These are phyloP conservation scores for Citrus inodora DNA, from an alignment of 345 rosid species.

Conservation along the genomic window DNA sequence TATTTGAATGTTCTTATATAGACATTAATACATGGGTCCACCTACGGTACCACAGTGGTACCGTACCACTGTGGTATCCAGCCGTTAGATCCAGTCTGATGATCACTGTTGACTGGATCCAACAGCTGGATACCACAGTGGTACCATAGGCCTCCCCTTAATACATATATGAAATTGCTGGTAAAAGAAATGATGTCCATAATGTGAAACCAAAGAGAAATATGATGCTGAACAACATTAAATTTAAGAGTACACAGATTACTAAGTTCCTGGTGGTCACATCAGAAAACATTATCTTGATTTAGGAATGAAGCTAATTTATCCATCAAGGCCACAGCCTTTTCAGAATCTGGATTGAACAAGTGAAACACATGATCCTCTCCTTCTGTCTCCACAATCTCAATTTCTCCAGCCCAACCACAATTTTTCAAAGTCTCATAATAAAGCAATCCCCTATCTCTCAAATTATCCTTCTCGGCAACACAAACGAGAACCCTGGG, in stretches of 20 bases:
- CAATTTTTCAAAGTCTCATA: conserved; percentile 24
- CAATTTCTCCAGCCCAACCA: conserved; percentile 30
- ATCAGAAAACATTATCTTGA: neutral
- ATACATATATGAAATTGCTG: too few species aligned
- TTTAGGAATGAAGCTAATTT: conserved; percentile 26
- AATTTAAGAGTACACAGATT: neutral
- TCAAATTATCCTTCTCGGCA: conserved; percentile 35
- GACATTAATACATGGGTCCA: too few species aligned
- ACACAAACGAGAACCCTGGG: conserved; percentile 27
- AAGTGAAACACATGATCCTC: conserved; percentile 42
- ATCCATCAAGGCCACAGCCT: conserved; percentile 22
- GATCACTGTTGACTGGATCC: too few species aligned
- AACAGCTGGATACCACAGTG: too few species aligned
- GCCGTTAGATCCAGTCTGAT: too few species aligned
- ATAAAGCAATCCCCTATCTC: conserved; percentile 24
- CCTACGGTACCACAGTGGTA: too few species aligned
- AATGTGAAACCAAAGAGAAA: neutral
- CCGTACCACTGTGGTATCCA: too few species aligned
- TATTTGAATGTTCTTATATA: too few species aligned
- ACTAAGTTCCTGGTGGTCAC: neutral
- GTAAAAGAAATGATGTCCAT: too few species aligned
- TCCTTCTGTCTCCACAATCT: conserved; percentile 25
- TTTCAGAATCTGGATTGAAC: conserved; percentile 20
- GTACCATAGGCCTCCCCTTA: too few species aligned
- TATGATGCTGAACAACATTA: neutral